A percentile compares a stretch with the other conserved stretches of the same genome.
phyloP scores from a whole-genome alignment of 2,329 filamentous ascomycete species.

The Xylogone sp. region DNA sequence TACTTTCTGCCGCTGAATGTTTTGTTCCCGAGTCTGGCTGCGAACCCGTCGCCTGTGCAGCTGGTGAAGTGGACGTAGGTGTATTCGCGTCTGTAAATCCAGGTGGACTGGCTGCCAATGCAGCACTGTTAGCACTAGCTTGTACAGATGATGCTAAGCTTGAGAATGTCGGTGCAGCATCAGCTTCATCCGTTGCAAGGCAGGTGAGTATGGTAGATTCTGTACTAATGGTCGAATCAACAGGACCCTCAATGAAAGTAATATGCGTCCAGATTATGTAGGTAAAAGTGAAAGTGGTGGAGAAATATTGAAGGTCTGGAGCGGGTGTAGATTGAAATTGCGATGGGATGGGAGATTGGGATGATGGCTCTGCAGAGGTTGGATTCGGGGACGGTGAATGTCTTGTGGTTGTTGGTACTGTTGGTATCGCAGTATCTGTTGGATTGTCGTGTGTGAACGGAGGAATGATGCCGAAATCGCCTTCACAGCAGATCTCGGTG shows the following conservation, averaged over 20 bases:
- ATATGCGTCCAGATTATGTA: not conserved
- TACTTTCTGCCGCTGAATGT: not conserved
- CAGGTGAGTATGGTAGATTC: not conserved
- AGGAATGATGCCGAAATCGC: not conserved
- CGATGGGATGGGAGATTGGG: not conserved
- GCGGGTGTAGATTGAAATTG: not conserved
- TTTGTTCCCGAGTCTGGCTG: not conserved
- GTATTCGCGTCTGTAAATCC: not conserved
- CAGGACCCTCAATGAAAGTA: not conserved
- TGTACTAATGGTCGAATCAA: not conserved
- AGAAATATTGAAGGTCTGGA: not conserved
- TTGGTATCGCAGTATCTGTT: not conserved
- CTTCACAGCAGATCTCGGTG: not conserved
- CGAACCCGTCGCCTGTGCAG: not conserved
- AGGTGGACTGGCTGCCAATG: not conserved
- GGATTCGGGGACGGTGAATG: not conserved
- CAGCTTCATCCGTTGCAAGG: not conserved
- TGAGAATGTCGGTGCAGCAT: not conserved
- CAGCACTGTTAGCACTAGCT: not conserved
- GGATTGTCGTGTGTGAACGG: not conserved
- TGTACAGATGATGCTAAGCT: not conserved
- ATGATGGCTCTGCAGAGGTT: not conserved
- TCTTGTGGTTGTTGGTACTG: not conserved
- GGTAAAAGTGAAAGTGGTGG: not conserved
- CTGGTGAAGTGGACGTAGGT: not conserved